A percentile compares a stretch with the other conserved stretches of the same genome.
Conservation (phyloP, 345 rosid species). For the Boechera stricta region DNA sequence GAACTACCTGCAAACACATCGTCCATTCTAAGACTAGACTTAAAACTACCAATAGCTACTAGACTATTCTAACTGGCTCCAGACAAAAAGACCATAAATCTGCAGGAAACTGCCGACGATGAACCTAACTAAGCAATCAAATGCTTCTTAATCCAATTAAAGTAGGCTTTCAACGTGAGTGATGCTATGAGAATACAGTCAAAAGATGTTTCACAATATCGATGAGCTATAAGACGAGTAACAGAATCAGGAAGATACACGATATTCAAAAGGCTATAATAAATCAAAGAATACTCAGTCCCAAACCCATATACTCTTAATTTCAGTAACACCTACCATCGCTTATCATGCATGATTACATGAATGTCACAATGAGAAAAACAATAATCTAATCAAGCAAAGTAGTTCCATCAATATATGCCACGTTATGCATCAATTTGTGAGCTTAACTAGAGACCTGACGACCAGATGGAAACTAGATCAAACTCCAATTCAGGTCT, state of each 20-base stretch:
- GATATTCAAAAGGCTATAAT: neutral
- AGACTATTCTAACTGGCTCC: neutral
- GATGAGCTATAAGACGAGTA: neutral
- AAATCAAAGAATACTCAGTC: neutral
- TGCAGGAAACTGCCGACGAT: neutral
- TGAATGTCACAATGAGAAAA: neutral
- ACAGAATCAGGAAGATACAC: neutral
- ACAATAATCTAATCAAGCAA: neutral
- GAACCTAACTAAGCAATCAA: constrained; percentile 4
- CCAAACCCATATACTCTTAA: neutral
- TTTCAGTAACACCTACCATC: no score
- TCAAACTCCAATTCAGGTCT: neutral
- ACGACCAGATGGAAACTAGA: neutral
- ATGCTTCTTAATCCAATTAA: neutral
- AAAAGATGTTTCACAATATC: neutral
- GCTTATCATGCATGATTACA: neutral
- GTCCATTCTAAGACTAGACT: constrained; percentile 25
- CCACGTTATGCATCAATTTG: neutral
- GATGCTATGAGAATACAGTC: neutral
- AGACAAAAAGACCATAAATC: neutral
- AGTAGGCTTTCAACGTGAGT: neutral
- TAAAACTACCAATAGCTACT: neutral
- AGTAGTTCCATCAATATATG: neutral
- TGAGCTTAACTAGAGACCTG: neutral
- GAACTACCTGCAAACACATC: constrained; percentile 74